A percentile compares a stretch with the other conserved stretches of the same genome.
phyloP scores from a whole-genome alignment of 768 basidiomycete species.

The Leccinum fibrillosum region DNA sequence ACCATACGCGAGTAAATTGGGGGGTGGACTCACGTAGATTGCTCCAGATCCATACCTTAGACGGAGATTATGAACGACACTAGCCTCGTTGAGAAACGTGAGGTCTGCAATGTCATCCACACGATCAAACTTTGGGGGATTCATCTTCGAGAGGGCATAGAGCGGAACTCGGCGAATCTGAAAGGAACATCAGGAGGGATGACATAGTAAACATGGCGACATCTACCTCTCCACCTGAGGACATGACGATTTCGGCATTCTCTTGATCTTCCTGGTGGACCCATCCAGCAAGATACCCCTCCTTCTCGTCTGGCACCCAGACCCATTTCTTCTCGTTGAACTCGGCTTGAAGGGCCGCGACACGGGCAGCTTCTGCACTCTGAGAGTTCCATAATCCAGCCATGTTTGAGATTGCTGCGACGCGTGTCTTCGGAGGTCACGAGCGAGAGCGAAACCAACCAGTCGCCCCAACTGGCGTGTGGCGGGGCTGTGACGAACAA shows the following conservation, averaged over 20 bases:
- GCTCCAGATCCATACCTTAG: constrained; percentile 87
- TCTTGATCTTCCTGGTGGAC: constrained; percentile 85
- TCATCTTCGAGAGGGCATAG: constrained; percentile 90
- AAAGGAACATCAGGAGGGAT: constrained; percentile 4
- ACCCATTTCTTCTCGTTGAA: constrained; percentile 99
- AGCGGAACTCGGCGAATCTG: constrained; percentile 70
- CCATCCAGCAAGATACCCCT: constrained; percentile 95
- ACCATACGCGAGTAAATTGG: neutral
- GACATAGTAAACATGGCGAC: neutral
- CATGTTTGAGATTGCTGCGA: constrained; percentile 34
- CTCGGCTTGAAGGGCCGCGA: constrained; percentile 89
- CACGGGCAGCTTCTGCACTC: constrained; percentile 70
- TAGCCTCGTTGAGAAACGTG: constrained; percentile 97
- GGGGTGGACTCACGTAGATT: constrained; percentile 71
- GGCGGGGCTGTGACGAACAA: neutral
- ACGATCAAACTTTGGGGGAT: constrained; percentile 96
- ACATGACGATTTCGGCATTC: constrained; percentile 79
- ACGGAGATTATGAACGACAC: constrained; percentile 96
- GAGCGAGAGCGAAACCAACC: neutral
- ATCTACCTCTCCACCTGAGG: constrained; percentile 76
- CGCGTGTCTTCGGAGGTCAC: neutral
- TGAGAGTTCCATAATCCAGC: constrained; percentile 47
- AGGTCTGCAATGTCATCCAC: constrained; percentile 98
- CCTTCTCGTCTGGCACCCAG: constrained; percentile 91
- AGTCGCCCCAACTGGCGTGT: neutral